Percentiles rank a stretch among this genome's conserved stretches.
Evolutionary conservation across 1,139 yeast species (phyloP).

Genomic region (Pichia sp.): DNA sequence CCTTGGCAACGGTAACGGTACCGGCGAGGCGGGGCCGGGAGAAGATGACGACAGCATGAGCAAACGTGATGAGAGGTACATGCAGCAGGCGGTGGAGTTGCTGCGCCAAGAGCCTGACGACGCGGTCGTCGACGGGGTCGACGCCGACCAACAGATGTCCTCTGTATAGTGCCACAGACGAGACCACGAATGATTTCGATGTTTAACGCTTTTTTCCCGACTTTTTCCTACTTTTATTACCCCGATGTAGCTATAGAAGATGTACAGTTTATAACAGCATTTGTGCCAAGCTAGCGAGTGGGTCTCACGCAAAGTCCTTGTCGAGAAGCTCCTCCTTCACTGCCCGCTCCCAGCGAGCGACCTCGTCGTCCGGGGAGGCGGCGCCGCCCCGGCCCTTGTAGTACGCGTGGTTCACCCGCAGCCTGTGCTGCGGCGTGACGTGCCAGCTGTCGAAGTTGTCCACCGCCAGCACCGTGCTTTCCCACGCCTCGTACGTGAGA

Average conservation of each 20-base stretch:
- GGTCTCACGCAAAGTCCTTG: slow-evolving; percentile 11
- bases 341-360: slow-evolving; percentile 7
- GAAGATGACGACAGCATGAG: background rate
- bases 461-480: slow-evolving; percentile 78
- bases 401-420: slow-evolving; percentile 11
- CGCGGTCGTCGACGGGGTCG: background rate
- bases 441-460: slow-evolving; percentile 74
- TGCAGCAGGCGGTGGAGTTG: slow-evolving; percentile 18
- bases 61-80: slow-evolving; percentile 30
- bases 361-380: background rate
- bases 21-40: too few species aligned
- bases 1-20: too few species aligned
- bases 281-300: background rate
- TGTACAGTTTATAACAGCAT: background rate
- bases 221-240: background rate
- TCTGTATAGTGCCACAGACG: slow-evolving; percentile 1
- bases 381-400: slow-evolving; percentile 6
- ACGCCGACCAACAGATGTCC: background rate
- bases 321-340: slow-evolving; percentile 7
- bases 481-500: slow-evolving; percentile 75
- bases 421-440: slow-evolving; percentile 3
- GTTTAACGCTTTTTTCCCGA: too few species aligned
- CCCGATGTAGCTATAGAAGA: background rate
- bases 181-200: too few species aligned
- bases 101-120: background rate